Percentiles rank a stretch among this genome's conserved stretches.
phyloP scores from a whole-genome alignment of 805 yeast genomes.

The Nakazawaea laoshanensis region DNA sequence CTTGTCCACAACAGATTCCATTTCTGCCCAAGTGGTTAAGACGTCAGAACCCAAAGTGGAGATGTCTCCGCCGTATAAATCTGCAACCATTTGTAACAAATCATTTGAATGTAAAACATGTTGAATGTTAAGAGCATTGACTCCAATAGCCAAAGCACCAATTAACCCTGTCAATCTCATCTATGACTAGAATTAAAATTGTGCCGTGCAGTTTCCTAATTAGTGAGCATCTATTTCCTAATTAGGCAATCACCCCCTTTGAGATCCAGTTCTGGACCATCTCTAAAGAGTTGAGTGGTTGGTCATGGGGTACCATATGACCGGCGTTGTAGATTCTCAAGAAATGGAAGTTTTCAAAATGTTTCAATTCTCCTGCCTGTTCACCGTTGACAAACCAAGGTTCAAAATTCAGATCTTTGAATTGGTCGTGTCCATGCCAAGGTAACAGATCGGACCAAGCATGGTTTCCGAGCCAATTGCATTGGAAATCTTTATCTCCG shows the following conservation, averaged over 20 bases:
- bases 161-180: not conserved
- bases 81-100: constrained; percentile 3
- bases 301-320: constrained; percentile 93
- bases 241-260: too few species aligned
- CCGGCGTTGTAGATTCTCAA: constrained; percentile 85
- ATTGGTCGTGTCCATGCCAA: constrained; percentile 53
- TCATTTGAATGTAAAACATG: not conserved
- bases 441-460: constrained; percentile 75
- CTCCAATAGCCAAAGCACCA: not conserved
- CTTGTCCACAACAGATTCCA: constrained; percentile 18
- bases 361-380: constrained; percentile 29
- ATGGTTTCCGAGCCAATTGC: constrained; percentile 93
- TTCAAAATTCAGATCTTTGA: constrained; percentile 14
- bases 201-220: not conserved
- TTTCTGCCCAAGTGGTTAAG: constrained; percentile 22
- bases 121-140: not conserved
- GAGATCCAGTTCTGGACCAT: constrained; percentile 82
- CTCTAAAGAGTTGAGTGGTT: constrained; percentile 67
- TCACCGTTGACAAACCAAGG: constrained; percentile 20
- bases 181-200: not conserved
- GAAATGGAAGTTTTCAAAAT: constrained; percentile 63
- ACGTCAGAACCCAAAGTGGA: constrained; percentile 19
- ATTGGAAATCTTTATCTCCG: constrained; percentile 92
- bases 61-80: constrained; percentile 9
- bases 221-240: not conserved